Evolutionary conservation across 495 filamentous ascomycete genomes (phyloP), one percentile per base, ranked within the genome.

Genomic region (Filosporella fistucella): DNA sequence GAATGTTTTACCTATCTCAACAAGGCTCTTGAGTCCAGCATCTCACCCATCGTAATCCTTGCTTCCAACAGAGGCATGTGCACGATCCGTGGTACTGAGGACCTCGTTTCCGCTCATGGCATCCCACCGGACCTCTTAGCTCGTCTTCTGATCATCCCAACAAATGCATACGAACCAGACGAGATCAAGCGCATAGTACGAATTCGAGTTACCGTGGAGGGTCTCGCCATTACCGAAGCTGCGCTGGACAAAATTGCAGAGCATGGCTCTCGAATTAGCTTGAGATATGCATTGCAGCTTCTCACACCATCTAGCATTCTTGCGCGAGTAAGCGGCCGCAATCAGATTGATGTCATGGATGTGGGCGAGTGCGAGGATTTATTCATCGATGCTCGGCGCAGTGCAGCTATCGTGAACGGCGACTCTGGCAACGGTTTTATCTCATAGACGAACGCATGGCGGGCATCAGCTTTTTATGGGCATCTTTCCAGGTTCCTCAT

Each of bases 1-100:
- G 93, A 98, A 71, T 91, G 88, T 78, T 98, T 96, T 72, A 96
- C 93, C 52, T 98, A 96, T 70, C 82, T 98, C 57, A 96, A 96
- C 74, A 89, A 91, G 58, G 93, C 93, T 1, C 81, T 98, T 28
- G 93, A 98, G 71, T 87, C 87, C 33, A 72, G 81, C 53, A 93
- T 98, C 60, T 88, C 91, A 6, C 93, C 93, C 14, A 94, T 96
- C 55, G 93, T 98, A 50, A 94, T 97, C 49, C 86, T 98, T 23
- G 93, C 93, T 51, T 96, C 91, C 29, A 98, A 98, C 68, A 86
- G 93, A 50, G 93, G 93, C 49, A 82, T 89, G 72, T 85, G 85
- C 47, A 83, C 88, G 34, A 93, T 96, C 59, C 85, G 88, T 42
- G 89, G 89, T 54, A 88, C 88, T 23, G 81, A 89, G 59, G 86